Conservation (phyloP, 441 rosid genomes). For the Macaranga tanarius region DNA sequence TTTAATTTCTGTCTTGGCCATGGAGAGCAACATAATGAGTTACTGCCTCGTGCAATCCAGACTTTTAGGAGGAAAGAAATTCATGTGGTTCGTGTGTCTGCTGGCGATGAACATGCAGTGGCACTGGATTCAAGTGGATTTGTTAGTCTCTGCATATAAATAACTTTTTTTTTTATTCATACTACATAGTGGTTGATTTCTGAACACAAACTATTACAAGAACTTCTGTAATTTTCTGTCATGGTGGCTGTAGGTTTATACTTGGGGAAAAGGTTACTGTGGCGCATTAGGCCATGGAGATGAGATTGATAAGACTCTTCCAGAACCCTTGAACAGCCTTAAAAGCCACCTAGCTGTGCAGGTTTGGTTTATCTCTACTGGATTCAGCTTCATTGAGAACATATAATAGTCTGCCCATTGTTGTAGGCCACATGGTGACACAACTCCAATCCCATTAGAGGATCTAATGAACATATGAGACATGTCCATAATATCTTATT, state of each 20-base stretch:
- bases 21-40: slow-evolving; percentile 90
- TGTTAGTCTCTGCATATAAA: slow-evolving; percentile 43
- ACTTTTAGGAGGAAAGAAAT: slow-evolving; percentile 66
- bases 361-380: slow-evolving; percentile 43
- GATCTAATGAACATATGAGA: background rate
- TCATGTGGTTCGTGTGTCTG: slow-evolving; percentile 82
- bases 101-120: slow-evolving; percentile 95
- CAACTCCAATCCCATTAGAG: no score
- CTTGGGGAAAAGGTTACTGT: slow-evolving; percentile 98
- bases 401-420: background rate
- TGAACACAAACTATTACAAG: background rate
- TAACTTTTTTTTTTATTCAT: background rate
- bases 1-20: slow-evolving; percentile 92
- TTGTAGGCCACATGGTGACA: background rate
- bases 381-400: slow-evolving; percentile 11
- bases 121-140: slow-evolving; percentile 92
- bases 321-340: slow-evolving; percentile 63
- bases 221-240: slow-evolving; percentile 17
- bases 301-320: slow-evolving; percentile 83
- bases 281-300: slow-evolving; percentile 98
- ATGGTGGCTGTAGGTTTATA: slow-evolving; percentile 59
- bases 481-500: background rate
- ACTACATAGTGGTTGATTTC: slow-evolving; percentile 15
- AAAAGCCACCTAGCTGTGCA: slow-evolving; percentile 66
- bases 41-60: slow-evolving; percentile 69